A percentile compares a stretch with the other conserved stretches of the same genome.
phyloP scores from a whole-genome alignment of 2,329 filamentous ascomycete genomes.

The Exophiala sp. region DNA sequence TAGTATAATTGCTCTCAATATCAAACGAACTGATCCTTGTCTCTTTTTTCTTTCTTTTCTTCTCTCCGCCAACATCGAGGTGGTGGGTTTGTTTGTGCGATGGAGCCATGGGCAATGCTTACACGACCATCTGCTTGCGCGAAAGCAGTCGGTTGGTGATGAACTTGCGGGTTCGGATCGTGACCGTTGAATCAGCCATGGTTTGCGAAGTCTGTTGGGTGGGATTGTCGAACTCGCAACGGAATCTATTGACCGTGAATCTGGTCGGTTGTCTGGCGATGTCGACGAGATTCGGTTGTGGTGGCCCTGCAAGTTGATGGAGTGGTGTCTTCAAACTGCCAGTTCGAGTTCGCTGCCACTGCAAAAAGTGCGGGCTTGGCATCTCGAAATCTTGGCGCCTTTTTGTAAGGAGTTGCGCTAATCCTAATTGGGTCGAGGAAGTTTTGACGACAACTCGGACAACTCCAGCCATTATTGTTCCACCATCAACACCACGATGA shows the following conservation, averaged over 20 bases:
- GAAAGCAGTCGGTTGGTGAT: slow-evolving; percentile 98
- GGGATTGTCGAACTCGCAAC: not conserved
- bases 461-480: not conserved
- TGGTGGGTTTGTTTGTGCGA: no score
- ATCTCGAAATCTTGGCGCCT: slow-evolving; percentile 20
- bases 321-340: no score
- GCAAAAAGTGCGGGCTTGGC: slow-evolving; percentile 23
- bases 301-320: not conserved
- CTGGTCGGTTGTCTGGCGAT: slow-evolving; percentile 1
- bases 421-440: slow-evolving; percentile 1
- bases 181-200: slow-evolving; percentile 80
- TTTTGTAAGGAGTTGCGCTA: not conserved
- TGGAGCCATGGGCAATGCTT: slow-evolving; percentile 58
- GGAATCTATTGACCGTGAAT: slow-evolving; percentile 13
- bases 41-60: no score
- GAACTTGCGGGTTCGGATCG: slow-evolving; percentile 98
- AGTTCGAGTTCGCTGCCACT: slow-evolving; percentile 9
- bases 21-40: no score
- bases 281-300: slow-evolving; percentile 2
- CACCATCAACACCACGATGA: not conserved
- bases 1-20: no score
- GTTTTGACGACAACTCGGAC: not conserved
- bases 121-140: slow-evolving; percentile 99
- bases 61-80: no score
- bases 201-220: slow-evolving; percentile 44